Base-by-base conservation (phyloP, 768 basidiomycete genomes). In the Podaxis mareebaensis region DNA sequence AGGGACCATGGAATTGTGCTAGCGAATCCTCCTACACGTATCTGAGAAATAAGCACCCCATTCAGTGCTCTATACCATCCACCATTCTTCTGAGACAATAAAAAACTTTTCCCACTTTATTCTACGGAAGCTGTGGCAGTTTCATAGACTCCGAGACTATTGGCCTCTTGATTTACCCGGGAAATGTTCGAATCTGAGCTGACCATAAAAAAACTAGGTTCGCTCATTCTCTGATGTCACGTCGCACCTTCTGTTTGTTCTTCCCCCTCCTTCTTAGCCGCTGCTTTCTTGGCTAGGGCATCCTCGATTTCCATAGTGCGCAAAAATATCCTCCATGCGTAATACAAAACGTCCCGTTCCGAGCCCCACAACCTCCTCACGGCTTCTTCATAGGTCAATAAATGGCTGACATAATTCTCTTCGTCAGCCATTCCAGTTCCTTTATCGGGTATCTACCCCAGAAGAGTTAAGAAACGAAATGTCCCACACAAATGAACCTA, bases 401-500 rank as follows among this genome's bases (percentile, higher is more conserved):
- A 69, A 61, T 79, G 72, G 13, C 81, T 76, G 42, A 71, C 70
- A 69, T 80, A 89, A 53, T 76, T 68, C 64, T 79, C 70, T 68
- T 89, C 88, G 67, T 88, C 78, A 0, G 80, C 71, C 85, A 87
- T 88, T 7, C 83, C 82, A 12, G 87, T 88, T 15, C 79, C 78
- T 36, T 70, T 66, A 24, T 85, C 77, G 13, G 73, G 76, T 4
- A 80, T 76, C 85, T 87, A 42, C 11, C 13, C 11, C 13, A 4
- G 10, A 6, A 17, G 38, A 15, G 8, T 30, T 46, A 13, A 54
- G 38, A 57, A 3, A 42, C 36, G 58, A 53, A 36, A 4, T 4
- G 40, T 53, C 36, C 12, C 11, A 28, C 42, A 38, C 46, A 36
- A 30, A 30, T 28, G 8, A 22, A 76, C 83, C 28, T 66, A 88